Percentiles rank a stretch among this genome's conserved stretches.
Conservation (phyloP, 345 rosid species). For the Jatropha curcas region DNA sequence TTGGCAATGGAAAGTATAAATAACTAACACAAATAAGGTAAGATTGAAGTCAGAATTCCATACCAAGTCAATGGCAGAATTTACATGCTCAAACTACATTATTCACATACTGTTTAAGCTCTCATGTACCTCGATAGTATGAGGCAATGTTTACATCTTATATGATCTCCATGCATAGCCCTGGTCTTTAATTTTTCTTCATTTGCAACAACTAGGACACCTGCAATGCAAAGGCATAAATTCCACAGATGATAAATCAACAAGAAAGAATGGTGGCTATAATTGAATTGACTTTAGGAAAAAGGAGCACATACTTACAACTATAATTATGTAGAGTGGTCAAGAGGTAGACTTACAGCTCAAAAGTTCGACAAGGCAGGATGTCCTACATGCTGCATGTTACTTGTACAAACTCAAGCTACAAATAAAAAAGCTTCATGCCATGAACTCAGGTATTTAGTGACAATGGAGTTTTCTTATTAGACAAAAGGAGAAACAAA, state of each 20-base stretch:
- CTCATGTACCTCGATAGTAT: background rate
- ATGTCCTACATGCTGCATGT: conserved; percentile 9
- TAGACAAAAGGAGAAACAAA: conserved; percentile 2
- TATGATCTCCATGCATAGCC: background rate
- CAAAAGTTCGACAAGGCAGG: background rate
- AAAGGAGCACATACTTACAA: conserved; percentile 8
- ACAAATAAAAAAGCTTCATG: background rate
- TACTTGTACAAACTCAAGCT: conserved; percentile 8
- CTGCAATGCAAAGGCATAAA: conserved; percentile 19
- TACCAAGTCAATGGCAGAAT: conserved; percentile 6
- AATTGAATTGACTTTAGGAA: background rate
- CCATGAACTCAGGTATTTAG: conserved; percentile 1
- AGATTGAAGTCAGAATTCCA: background rate
- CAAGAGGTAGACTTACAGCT: background rate
- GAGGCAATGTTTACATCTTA: background rate
- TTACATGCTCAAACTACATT: background rate
- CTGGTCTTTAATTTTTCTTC: background rate
- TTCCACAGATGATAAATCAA: conserved; percentile 8
- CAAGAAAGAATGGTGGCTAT: background rate
- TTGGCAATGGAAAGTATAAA: background rate
- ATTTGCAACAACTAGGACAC: conserved; percentile 1
- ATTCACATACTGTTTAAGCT: background rate
- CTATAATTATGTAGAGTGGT: background rate
- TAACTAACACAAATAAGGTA: background rate
- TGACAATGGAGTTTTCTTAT: background rate